A percentile compares a stretch with the other conserved stretches of the same genome.
phyloP scores from a whole-genome alignment of 2,329 filamentous ascomycete genomes.

The Rhinocladiella similis region DNA sequence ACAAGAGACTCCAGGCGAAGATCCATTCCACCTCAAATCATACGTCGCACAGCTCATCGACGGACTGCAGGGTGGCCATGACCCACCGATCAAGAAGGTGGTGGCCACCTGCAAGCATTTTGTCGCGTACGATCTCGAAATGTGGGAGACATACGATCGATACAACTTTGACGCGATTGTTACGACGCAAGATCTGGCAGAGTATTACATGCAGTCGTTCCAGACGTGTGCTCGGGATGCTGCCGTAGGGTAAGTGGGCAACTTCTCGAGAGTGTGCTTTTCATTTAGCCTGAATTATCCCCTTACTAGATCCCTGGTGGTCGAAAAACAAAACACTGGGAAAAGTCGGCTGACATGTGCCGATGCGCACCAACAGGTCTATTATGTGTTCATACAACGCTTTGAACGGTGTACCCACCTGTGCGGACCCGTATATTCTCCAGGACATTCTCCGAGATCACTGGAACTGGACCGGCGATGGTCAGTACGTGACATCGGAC shows the following conservation, averaged over 20 bases:
- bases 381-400: slow-evolving; percentile 66
- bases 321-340: too few relatives aligned
- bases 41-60: slow-evolving; percentile 57
- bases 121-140: slow-evolving; percentile 59
- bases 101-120: slow-evolving; percentile 63
- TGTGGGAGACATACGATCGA: slow-evolving; percentile 44
- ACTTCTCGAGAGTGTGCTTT: too few relatives aligned
- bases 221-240: slow-evolving; percentile 61
- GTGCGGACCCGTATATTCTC: slow-evolving; percentile 63
- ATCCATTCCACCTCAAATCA: slow-evolving; percentile 50
- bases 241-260: slow-evolving; percentile 32
- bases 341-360: background rate
- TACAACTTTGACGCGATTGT: slow-evolving; percentile 59
- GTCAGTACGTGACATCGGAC: slow-evolving; percentile 65
- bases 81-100: slow-evolving; percentile 45
- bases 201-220: slow-evolving; percentile 69
- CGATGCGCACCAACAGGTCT: slow-evolving; percentile 45
- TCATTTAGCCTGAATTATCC: background rate
- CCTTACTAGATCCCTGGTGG: too few relatives aligned
- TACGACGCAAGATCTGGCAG: slow-evolving; percentile 59
- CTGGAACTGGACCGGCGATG: slow-evolving; percentile 63
- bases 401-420: slow-evolving; percentile 66
- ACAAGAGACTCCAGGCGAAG: slow-evolving; percentile 61
- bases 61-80: slow-evolving; percentile 53
- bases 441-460: slow-evolving; percentile 64